These are phyloP conservation scores for Dryadomyces quercus-mongolicae DNA, from an alignment of 2,329 filamentous ascomycete species.

Conservation along the genomic window DNA sequence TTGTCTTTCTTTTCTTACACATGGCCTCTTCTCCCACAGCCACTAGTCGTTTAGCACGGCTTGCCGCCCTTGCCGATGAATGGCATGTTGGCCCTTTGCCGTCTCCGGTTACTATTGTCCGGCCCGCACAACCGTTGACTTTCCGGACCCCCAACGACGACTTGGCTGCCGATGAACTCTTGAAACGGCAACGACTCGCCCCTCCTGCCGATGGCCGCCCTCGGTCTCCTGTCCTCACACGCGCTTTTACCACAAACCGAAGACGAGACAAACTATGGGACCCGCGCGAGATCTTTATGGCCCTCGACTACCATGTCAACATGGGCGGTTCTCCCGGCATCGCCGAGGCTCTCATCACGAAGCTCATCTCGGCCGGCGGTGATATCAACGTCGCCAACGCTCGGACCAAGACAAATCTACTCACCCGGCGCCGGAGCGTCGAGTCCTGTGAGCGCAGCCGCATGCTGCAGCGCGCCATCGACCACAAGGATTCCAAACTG, in stretches of 20 bases:
- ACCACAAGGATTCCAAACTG: conserved; percentile 43
- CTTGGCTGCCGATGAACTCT: conserved; percentile 37
- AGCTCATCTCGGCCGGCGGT: conserved; percentile 35
- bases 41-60: conserved; percentile 24
- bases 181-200: conserved; percentile 30
- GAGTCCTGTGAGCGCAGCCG: conserved; percentile 38
- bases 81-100: conserved; percentile 32
- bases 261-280: conserved; percentile 29
- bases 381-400: conserved; percentile 34
- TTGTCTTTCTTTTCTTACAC: background rate
- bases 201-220: conserved; percentile 11
- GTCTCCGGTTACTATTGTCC: conserved; percentile 26
- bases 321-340: conserved; percentile 39
- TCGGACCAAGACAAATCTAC: conserved; percentile 34
- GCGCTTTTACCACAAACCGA: conserved; percentile 27
- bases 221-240: conserved; percentile 18
- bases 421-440: conserved; percentile 36
- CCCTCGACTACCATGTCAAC: conserved; percentile 35
- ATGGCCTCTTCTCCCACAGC: conserved; percentile 2
- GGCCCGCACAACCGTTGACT: conserved; percentile 23
- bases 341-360: conserved; percentile 41
- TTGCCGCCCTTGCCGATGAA: conserved; percentile 36
- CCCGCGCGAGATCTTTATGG: conserved; percentile 38
- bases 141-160: conserved; percentile 38
- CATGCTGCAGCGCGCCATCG: conserved; percentile 34